These are phyloP conservation scores for Allium sativum DNA, from an alignment of 106 monocot genomes.

Conservation along the genomic window DNA sequence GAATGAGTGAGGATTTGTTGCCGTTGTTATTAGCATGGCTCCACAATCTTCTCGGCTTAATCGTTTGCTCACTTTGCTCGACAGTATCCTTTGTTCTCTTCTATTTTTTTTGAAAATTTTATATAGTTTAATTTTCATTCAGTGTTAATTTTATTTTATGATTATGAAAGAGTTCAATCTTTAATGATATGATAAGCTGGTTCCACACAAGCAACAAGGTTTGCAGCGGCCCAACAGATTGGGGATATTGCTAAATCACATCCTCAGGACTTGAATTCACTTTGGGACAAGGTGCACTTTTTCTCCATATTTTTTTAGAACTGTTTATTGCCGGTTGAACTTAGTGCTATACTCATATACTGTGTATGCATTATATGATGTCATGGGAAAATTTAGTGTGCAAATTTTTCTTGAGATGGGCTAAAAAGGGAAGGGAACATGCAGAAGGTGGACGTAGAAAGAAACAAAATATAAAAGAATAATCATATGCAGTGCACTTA, in stretches of 20 bases:
- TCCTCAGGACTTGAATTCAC: conserved; percentile 66
- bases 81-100: conserved; percentile 69
- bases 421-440: neutral
- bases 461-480: no score
- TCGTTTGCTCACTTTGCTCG: conserved; percentile 83
- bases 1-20: conserved; percentile 36
- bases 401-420: neutral
- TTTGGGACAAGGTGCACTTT: conserved; percentile 66
- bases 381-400: neutral
- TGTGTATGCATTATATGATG: no score
- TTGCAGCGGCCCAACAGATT: conserved; percentile 89
- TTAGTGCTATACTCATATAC: no score
- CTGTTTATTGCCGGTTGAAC: no score
- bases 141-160: neutral
- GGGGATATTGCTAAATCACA: conserved; percentile 93
- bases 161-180: no score
- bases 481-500: no score
- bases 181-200: conserved; percentile 39
- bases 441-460: no score
- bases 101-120: neutral
- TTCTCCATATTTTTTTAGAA: no score
- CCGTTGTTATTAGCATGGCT: conserved; percentile 47
- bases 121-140: conserved; percentile 26
- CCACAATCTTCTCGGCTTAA: conserved; percentile 93
- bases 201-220: conserved; percentile 87